A percentile compares a stretch with the other conserved stretches of the same genome.
These are phyloP conservation scores for Trichophyton verrucosum DNA, from an alignment of 2,329 filamentous ascomycete genomes.

Conservation along the genomic window DNA sequence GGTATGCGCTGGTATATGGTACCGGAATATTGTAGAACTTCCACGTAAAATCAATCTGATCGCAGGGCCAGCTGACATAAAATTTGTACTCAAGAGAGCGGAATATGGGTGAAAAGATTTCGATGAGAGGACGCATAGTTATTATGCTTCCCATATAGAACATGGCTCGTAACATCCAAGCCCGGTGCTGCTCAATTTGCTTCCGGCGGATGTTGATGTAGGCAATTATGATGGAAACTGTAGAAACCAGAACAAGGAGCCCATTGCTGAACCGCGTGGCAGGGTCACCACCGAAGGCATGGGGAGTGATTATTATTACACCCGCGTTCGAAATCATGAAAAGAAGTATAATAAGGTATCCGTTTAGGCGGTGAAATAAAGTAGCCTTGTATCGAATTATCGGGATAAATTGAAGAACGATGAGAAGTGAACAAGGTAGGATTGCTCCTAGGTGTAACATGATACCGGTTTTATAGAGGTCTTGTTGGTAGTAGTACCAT, in stretches of 20 bases:
- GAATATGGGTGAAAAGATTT: background rate
- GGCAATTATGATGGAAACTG: background rate
- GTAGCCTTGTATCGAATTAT: constrained; percentile 36
- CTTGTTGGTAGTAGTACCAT: constrained; percentile 30
- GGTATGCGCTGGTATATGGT: background rate
- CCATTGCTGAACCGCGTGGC: constrained; percentile 31
- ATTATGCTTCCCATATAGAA: constrained; percentile 24
- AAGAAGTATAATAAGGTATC: constrained; percentile 43
- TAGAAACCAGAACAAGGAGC: constrained; percentile 27
- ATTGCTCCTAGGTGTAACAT: constrained; percentile 31
- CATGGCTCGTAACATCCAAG: constrained; percentile 51
- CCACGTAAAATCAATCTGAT: background rate
- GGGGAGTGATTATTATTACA: constrained; percentile 42
- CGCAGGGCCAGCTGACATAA: background rate
- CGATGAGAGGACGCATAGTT: background rate
- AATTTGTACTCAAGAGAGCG: background rate
- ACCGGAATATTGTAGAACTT: background rate
- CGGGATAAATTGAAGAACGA: constrained; percentile 33
- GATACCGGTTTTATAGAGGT: constrained; percentile 29
- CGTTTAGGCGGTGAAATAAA: constrained; percentile 48
- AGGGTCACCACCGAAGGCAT: constrained; percentile 43
- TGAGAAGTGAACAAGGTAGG: constrained; percentile 28
- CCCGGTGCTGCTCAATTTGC: constrained; percentile 51
- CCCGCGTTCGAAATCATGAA: constrained; percentile 36
- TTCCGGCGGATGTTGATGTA: constrained; percentile 45